Evolutionary conservation across 2,329 filamentous ascomycete genomes (phyloP), one percentile per base, ranked within the genome.

Genomic region (Colletotrichum gigasporum): DNA sequence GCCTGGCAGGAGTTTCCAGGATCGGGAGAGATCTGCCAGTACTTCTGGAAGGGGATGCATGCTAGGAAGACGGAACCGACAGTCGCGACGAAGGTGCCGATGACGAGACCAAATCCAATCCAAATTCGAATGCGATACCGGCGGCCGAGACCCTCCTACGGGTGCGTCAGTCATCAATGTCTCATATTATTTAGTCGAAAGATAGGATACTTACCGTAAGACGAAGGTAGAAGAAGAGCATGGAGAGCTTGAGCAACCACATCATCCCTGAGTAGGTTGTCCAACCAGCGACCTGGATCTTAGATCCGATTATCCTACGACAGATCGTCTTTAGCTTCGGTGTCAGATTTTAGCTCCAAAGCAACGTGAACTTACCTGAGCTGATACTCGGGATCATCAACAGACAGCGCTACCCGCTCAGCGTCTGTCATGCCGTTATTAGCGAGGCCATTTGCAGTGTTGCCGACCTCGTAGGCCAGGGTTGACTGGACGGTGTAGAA

Each of bases 21-120:
- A 28, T 89, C 73, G 0, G 87, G 87, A 54, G 82, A 75, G 50
- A 89, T 87, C 71, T 89, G 85, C 85, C 86, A 89, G 69, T 85
- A 84, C 37, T 79, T 80, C 24, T 75, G 67, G 55, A 89, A 80
- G 0, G 85, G 85, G 22, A 78, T 77, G 67, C 87, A 89, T 7
- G 80, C 80, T 3, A 84, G 74, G 12, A 87, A 78, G 34, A 87
- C 79, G 3, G 82, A 81, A 32, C 83, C 75, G 26, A 85, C 73
- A 5, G 81, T 81, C 0, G 78, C 78, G 26, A 87, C 57, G 66
- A 83, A 89, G 4, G 83, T 87, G 2, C 67, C 68, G 1, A 75
- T 75, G 32, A 88, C 79, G 34, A 87, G 68, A 3, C 69, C 74
- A 63, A 85, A 87, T 7, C 85, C 85, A 44, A 86, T 70, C 39